These are phyloP conservation scores for Cystoisospora suis DNA, from an alignment of 169 alveolate genomes.

Conservation along the genomic window DNA sequence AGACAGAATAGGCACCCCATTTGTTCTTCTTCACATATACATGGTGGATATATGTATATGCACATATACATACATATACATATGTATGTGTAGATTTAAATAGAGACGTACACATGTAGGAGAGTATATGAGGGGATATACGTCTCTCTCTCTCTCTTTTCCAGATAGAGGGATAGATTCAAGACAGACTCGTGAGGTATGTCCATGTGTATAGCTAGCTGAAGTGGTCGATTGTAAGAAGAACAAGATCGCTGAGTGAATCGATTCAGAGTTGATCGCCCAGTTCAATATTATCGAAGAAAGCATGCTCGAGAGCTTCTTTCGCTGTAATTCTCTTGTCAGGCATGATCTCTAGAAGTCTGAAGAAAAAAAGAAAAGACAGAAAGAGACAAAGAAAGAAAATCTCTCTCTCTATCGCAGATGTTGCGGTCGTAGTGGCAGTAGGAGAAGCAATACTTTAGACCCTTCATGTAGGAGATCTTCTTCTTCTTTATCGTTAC, in stretches of 20 bases:
- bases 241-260: not conserved
- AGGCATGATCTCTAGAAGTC: conserved; percentile 11
- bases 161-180: not conserved
- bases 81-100: not conserved
- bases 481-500: no score
- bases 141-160: not conserved
- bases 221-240: not conserved
- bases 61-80: not conserved
- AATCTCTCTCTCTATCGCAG: no score
- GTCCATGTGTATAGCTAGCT: not conserved
- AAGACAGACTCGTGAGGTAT: not conserved
- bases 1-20: not conserved
- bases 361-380: not conserved
- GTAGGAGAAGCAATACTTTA: no score
- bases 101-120: not conserved
- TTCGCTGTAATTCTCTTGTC: conserved; percentile 21
- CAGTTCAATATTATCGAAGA: not conserved
- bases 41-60: not conserved
- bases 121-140: not conserved
- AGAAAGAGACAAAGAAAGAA: no score
- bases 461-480: no score
- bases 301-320: conserved; percentile 13
- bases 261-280: not conserved
- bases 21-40: not conserved
- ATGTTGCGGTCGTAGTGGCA: no score